Percentiles rank a stretch among this genome's conserved stretches.
Evolutionary conservation across 2,329 filamentous ascomycete species (phyloP).

Genomic region (Samsoniella hepiali): DNA sequence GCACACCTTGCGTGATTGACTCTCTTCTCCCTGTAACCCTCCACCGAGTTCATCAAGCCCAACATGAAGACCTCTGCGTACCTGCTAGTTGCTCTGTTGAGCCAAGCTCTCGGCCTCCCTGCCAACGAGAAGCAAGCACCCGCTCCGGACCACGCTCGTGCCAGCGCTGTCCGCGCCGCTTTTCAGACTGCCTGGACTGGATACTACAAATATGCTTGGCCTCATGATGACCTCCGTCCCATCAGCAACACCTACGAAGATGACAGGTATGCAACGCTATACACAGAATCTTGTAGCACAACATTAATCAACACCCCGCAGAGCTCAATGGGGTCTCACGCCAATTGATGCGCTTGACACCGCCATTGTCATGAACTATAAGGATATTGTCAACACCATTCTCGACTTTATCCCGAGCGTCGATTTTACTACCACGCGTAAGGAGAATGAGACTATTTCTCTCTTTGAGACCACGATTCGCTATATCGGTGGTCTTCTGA

Average conservation of each 20-base stretch:
- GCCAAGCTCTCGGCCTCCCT: slow-evolving; percentile 11
- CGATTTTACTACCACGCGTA: slow-evolving; percentile 61
- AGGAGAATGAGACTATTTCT: slow-evolving; percentile 54
- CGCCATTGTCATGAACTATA: slow-evolving; percentile 71
- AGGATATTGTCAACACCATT: slow-evolving; percentile 65
- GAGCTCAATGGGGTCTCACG: slow-evolving; percentile 81
- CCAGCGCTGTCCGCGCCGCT: slow-evolving; percentile 37
- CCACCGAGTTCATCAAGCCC: neutral
- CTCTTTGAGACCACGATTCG: slow-evolving; percentile 90
- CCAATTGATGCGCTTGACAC: slow-evolving; percentile 79
- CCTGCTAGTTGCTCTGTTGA: slow-evolving; percentile 1
- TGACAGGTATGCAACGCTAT: slow-evolving; percentile 55
- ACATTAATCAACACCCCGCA: slow-evolving; percentile 31
- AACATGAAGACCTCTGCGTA: slow-evolving; percentile 7
- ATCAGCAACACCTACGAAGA: slow-evolving; percentile 63
- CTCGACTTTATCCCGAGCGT: slow-evolving; percentile 67
- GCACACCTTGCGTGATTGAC: neutral
- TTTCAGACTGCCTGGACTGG: slow-evolving; percentile 71
- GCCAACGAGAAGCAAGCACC: slow-evolving; percentile 11
- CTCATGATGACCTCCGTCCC: slow-evolving; percentile 71
- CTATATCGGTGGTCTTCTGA: slow-evolving; percentile 77
- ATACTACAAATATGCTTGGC: slow-evolving; percentile 72
- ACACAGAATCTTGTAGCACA: too few relatives aligned
- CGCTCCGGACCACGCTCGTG: slow-evolving; percentile 13
- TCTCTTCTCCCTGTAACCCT: neutral